A percentile compares a stretch with the other conserved stretches of the same genome.
These are phyloP conservation scores for Boletus eberwhitei DNA, from an alignment of 768 basidiomycete genomes.

Conservation along the genomic window DNA sequence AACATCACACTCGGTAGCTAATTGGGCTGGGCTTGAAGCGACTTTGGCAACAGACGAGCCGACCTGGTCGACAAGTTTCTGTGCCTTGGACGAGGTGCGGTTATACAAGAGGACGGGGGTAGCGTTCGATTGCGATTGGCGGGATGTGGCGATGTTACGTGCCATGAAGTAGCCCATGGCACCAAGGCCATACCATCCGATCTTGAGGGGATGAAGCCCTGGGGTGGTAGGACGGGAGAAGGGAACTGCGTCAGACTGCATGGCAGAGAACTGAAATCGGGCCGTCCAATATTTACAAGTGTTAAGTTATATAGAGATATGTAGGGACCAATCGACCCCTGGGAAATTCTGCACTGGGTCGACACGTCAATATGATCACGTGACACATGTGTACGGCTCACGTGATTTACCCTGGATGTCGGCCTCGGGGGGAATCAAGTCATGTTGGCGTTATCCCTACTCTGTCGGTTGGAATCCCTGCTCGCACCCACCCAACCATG, in stretches of 20 bases:
- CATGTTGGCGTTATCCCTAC: background rate
- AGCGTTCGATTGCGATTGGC: constrained; percentile 34
- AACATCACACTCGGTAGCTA: constrained; percentile 68
- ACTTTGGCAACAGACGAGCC: constrained; percentile 52
- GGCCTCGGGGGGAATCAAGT: background rate
- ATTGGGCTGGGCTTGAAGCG: constrained; percentile 52
- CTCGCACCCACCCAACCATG: constrained; percentile 16
- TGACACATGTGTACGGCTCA: constrained; percentile 2
- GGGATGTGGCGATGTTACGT: constrained; percentile 66
- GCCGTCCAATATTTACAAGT: background rate
- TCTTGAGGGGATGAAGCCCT: constrained; percentile 31
- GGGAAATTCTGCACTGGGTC: too few species aligned
- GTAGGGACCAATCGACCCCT: too few species aligned
- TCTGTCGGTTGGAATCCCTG: constrained; percentile 1
- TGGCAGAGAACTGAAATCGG: constrained; percentile 6
- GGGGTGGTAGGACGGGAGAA: constrained; percentile 65
- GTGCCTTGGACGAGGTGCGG: constrained; percentile 59
- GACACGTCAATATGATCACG: constrained; percentile 1
- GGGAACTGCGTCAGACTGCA: constrained; percentile 31
- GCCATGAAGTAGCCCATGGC: constrained; percentile 79
- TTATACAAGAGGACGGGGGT: constrained; percentile 74
- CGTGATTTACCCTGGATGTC: constrained; percentile 10
- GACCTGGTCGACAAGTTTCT: constrained; percentile 54
- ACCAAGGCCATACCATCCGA: constrained; percentile 52
- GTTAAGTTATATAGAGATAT: too few species aligned